These are phyloP conservation scores for Epicoccum nigrum DNA, from an alignment of 2,329 filamentous ascomycete species.

Conservation along the genomic window DNA sequence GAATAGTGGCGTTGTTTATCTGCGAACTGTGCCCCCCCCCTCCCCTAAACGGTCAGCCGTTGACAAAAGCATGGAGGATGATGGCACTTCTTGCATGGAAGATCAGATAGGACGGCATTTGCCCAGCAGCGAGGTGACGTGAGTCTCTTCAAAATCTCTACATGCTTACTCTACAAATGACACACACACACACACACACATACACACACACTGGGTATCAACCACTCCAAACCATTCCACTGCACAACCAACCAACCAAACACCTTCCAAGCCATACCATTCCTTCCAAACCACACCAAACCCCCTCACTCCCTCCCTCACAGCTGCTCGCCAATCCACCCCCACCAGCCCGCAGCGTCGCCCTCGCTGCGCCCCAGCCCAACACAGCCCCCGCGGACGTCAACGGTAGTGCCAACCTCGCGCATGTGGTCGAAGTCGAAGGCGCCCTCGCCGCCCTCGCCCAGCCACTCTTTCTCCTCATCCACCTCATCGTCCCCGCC, in stretches of 20 bases:
- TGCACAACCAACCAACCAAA: not conserved
- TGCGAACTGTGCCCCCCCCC: no score
- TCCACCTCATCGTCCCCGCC: conserved; percentile 58
- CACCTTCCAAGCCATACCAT: not conserved
- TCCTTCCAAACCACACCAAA: no score
- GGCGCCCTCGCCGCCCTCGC: conserved; percentile 75
- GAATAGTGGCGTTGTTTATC: no score
- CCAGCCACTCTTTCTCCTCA: conserved; percentile 78
- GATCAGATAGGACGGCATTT: no score
- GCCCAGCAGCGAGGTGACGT: no score
- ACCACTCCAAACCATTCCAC: not conserved
- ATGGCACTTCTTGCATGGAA: no score
- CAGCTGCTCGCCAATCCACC: conserved; percentile 81
- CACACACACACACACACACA: no score
- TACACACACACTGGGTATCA: conserved; percentile 6
- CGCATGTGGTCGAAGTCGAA: conserved; percentile 84
- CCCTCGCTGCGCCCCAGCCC: conserved; percentile 62
- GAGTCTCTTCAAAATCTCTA: no score
- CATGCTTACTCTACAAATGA: no score
- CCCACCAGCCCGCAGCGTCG: conserved; percentile 85
- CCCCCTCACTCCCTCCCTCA: conserved; percentile 50
- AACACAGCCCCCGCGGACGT: conserved; percentile 77
- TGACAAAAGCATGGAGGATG: no score
- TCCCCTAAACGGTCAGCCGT: no score
- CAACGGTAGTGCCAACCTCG: conserved; percentile 80